Percentiles rank a stretch among this genome's conserved stretches.
These are phyloP conservation scores for Nitzschia sp. DNA, from an alignment of 108 stramenopile species.

Conservation along the genomic window DNA sequence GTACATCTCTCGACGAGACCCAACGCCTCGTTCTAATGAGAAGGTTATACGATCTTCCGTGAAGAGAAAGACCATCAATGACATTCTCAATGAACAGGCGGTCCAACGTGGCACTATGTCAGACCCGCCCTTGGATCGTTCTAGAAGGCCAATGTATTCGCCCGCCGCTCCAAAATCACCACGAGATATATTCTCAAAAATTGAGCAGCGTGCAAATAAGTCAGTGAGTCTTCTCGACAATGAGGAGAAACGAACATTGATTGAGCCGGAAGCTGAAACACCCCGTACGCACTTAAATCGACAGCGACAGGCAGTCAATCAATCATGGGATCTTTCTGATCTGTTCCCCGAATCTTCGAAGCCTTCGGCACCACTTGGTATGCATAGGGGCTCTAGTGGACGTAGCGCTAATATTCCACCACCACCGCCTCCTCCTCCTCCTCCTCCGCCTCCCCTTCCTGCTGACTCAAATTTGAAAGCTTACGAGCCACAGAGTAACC, in stretches of 20 bases:
- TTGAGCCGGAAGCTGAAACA: slow-evolving; percentile 2
- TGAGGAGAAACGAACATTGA: background rate
- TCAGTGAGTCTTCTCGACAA: background rate
- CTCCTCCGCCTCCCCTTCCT: background rate
- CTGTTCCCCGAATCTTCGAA: background rate
- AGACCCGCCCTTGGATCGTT: slow-evolving; percentile 3
- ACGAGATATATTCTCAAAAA: slow-evolving; percentile 3
- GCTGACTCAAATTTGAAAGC: background rate
- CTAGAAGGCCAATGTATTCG: background rate
- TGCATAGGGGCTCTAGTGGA: background rate
- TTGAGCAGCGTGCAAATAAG: background rate
- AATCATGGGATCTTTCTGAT: slow-evolving; percentile 1
- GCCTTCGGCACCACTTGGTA: background rate
- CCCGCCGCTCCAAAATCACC: slow-evolving; percentile 6
- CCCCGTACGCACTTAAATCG: background rate
- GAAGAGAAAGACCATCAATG: slow-evolving; percentile 15
- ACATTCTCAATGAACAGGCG: slow-evolving; percentile 3
- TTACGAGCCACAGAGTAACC: background rate
- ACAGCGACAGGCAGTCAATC: background rate
- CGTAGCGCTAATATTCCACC: too few relatives aligned
- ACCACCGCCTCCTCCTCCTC: too few relatives aligned
- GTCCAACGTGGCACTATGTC: background rate
- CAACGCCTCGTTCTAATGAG: background rate
- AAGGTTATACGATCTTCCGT: background rate
- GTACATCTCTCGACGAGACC: background rate